Percentiles rank a stretch among this genome's conserved stretches.
phyloP scores from a whole-genome alignment of 2,329 filamentous ascomycete genomes.

The Ophiostoma sp. region DNA sequence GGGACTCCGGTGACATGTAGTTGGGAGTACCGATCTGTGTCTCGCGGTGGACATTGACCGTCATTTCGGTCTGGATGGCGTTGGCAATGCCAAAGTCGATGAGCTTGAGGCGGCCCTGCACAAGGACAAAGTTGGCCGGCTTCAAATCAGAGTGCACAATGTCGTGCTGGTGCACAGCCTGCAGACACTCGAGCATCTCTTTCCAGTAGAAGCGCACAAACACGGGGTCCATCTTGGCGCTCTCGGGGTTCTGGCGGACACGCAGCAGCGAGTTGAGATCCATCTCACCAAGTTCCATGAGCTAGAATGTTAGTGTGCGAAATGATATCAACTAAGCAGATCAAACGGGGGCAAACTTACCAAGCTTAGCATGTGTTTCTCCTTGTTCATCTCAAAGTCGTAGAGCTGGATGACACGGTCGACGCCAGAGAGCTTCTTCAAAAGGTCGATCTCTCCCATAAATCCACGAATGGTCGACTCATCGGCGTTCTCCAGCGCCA shows the following conservation, averaged over 20 bases:
- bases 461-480: slow-evolving; percentile 77
- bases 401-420: slow-evolving; percentile 86
- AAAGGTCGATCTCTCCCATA: slow-evolving; percentile 90
- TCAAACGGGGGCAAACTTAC: slow-evolving; percentile 44
- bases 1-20: slow-evolving; percentile 95
- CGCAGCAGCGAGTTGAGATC: slow-evolving; percentile 84
- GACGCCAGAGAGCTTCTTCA: slow-evolving; percentile 74
- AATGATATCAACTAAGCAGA: neutral
- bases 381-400: slow-evolving; percentile 89
- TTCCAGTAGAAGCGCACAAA: slow-evolving; percentile 99
- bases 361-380: slow-evolving; percentile 81
- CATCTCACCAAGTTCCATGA: slow-evolving; percentile 96
- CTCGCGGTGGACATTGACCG: slow-evolving; percentile 94
- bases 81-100: slow-evolving; percentile 99
- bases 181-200: slow-evolving; percentile 95
- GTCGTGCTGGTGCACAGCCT: slow-evolving; percentile 80
- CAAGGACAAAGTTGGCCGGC: slow-evolving; percentile 92
- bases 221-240: slow-evolving; percentile 73
- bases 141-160: slow-evolving; percentile 97
- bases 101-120: slow-evolving; percentile 83
- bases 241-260: slow-evolving; percentile 63
- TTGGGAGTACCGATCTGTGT: slow-evolving; percentile 93
- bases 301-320: slow-evolving; percentile 40
- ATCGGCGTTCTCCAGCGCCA: slow-evolving; percentile 85
- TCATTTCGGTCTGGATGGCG: slow-evolving; percentile 90